Percentiles rank a stretch among this genome's conserved stretches.
Evolutionary conservation across 2,329 filamentous ascomycete genomes (phyloP).

Genomic region (Neofusicoccum laricinum): DNA sequence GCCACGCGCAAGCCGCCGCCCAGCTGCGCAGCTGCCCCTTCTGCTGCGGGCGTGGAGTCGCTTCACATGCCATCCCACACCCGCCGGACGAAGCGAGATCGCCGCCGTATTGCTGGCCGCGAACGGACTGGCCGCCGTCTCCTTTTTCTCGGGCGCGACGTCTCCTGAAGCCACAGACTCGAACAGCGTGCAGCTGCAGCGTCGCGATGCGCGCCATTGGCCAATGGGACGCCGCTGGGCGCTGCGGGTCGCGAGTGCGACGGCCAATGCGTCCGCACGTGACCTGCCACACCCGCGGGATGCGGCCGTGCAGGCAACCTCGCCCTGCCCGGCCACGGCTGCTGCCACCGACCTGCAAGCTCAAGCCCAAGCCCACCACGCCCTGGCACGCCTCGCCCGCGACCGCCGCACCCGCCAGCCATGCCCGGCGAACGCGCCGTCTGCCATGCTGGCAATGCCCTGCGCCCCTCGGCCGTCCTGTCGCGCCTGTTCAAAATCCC

Average conservation of each 20-base stretch:
- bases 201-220: constrained; percentile 5
- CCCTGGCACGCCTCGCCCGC: constrained; percentile 20
- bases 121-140: background rate
- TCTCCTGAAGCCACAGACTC: constrained; percentile 9
- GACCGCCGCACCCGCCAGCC: constrained; percentile 1
- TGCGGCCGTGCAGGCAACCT: background rate
- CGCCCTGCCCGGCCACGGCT: too few relatives aligned
- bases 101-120: background rate
- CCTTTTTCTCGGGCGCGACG: background rate
- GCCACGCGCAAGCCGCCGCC: background rate
- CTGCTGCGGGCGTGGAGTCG: background rate
- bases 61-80: background rate
- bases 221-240: background rate
- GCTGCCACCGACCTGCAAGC: background rate
- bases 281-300: background rate
- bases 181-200: background rate
- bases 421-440: constrained; percentile 12
- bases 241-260: too few relatives aligned
- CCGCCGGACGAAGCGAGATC: background rate
- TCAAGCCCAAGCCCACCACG: constrained; percentile 26
- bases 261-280: background rate
- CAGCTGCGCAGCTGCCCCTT: background rate
- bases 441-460: constrained; percentile 34
- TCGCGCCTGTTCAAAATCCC: constrained; percentile 34
- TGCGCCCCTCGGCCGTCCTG: constrained; percentile 29